These are phyloP conservation scores for Mycocentrospora acerina DNA, from an alignment of 2,329 filamentous ascomycete species.

Conservation along the genomic window DNA sequence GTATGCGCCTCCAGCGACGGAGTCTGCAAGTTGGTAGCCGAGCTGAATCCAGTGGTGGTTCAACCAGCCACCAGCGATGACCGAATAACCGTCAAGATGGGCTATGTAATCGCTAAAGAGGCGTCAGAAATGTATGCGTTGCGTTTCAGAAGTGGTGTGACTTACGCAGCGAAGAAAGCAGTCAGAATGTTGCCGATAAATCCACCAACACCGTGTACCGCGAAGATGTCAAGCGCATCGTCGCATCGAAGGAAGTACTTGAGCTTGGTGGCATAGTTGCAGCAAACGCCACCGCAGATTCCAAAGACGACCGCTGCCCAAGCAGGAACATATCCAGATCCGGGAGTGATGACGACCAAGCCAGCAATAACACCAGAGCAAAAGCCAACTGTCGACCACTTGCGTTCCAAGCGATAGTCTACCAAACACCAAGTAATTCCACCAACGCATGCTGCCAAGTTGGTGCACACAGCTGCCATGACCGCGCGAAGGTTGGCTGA, in stretches of 20 bases:
- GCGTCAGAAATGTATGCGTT: constrained; percentile 1
- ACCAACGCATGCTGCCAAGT: constrained; percentile 79
- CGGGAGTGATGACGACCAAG: constrained; percentile 84
- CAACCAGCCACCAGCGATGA: constrained; percentile 76
- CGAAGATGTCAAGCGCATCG: constrained; percentile 78
- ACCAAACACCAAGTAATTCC: constrained; percentile 88
- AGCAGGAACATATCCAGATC: constrained; percentile 79
- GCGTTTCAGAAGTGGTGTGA: constrained; percentile 3
- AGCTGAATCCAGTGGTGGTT: constrained; percentile 83
- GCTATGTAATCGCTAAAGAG: constrained; percentile 71
- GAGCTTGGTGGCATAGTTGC: constrained; percentile 89
- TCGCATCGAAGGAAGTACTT: constrained; percentile 82
- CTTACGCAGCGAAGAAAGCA: constrained; percentile 74
- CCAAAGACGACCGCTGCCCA: constrained; percentile 84
- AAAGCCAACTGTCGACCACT: constrained; percentile 92
- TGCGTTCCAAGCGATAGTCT: constrained; percentile 84
- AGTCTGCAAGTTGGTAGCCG: constrained; percentile 81
- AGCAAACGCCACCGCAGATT: constrained; percentile 71
- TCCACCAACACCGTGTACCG: constrained; percentile 61
- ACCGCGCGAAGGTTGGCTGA: constrained; percentile 80
- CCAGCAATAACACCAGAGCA: constrained; percentile 88
- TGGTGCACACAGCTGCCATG: constrained; percentile 85
- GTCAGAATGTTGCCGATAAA: constrained; percentile 61
- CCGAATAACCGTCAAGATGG: constrained; percentile 69
- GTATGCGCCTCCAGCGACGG: constrained; percentile 72